phyloP scores from a whole-genome alignment of 345 rosid species.

The Moringa oleifera region DNA sequence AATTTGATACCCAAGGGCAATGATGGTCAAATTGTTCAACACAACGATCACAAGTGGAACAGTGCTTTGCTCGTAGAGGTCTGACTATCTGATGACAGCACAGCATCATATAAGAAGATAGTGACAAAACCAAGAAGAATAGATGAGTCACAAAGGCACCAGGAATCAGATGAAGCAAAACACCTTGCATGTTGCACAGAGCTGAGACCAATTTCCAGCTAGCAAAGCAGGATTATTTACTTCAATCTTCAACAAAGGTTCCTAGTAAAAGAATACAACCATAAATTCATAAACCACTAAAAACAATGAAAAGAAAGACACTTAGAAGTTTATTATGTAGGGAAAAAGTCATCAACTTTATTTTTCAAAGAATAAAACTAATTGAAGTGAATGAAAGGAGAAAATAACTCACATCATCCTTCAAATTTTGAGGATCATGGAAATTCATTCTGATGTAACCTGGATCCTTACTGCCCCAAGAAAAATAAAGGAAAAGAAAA shows the following conservation, averaged over 20 bases:
- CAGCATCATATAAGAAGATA: conserved; percentile 16
- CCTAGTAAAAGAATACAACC: conserved; percentile 34
- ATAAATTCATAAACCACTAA: neutral
- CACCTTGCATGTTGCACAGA: conserved; percentile 99
- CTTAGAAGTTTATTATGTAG: no score
- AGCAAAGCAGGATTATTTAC: conserved; percentile 88
- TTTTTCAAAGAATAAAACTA: no score
- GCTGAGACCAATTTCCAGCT: conserved; percentile 97
- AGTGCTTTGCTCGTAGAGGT: conserved; percentile 97
- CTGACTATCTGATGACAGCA: conserved; percentile 64
- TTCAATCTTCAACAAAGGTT: conserved; percentile 87
- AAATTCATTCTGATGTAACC: conserved; percentile 82
- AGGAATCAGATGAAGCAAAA: conserved; percentile 8
- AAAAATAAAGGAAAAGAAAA: no score
- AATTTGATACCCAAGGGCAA: conserved; percentile 98
- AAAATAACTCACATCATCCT: conserved; percentile 73
- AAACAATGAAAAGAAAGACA: neutral
- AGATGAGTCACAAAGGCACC: conserved; percentile 3
- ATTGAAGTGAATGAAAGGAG: conserved; percentile 1
- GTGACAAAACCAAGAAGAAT: conserved; percentile 5
- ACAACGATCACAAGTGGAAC: conserved; percentile 90
- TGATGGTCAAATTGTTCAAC: conserved; percentile 99
- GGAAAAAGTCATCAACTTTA: no score
- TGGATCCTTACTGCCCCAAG: conserved; percentile 90
- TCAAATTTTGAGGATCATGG: conserved; percentile 74